These are phyloP conservation scores for Rhizopus sp. DNA, from an alignment of 371 early-diverging fungal species.

Conservation along the genomic window DNA sequence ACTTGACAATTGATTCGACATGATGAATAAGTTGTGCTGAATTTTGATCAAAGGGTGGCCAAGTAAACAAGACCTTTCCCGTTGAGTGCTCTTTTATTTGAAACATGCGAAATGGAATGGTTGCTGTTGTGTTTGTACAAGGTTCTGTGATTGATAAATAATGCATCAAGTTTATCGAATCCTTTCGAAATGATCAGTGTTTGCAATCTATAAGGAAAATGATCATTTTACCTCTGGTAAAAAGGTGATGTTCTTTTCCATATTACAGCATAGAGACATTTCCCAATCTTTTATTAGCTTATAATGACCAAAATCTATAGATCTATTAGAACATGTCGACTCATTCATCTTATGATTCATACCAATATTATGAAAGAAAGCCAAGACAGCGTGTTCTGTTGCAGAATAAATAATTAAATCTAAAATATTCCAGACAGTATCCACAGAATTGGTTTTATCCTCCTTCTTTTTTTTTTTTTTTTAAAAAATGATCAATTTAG, in stretches of 20 bases:
- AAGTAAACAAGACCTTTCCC: conserved; percentile 35
- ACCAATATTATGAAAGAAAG: conserved; percentile 55
- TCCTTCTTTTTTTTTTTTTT: neutral
- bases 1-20: conserved; percentile 7
- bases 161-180: neutral
- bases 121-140: neutral
- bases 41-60: conserved; percentile 32
- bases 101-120: conserved; percentile 40
- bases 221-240: neutral
- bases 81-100: conserved; percentile 43
- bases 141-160: neutral
- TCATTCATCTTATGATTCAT: neutral
- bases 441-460: neutral
- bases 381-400: conserved; percentile 53
- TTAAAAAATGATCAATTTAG: neutral
- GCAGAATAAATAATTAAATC: conserved; percentile 60
- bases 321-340: neutral
- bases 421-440: conserved; percentile 43
- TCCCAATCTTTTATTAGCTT: neutral
- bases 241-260: neutral
- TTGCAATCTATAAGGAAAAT: neutral
- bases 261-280: neutral
- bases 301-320: neutral
- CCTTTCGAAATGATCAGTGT: neutral
- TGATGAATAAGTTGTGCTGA: neutral